Evolutionary conservation across 345 rosid species (phyloP), one percentile per base, ranked within the genome.

Genomic region (Mallotus nudiflorus): DNA sequence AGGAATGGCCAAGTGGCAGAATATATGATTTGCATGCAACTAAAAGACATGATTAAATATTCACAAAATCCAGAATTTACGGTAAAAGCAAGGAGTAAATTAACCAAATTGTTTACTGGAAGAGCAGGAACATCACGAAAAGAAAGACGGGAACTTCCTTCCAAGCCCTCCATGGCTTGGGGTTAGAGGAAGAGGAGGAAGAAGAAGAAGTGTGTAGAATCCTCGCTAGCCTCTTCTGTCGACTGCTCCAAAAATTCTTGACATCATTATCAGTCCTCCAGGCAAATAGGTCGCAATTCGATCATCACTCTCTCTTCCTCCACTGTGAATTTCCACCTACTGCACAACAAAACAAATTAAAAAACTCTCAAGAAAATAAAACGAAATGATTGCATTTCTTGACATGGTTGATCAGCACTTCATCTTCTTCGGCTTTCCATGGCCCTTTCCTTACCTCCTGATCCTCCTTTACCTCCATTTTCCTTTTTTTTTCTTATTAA

Each of bases 171-270:
- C 65, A 71, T 0, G 88, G 79, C 70, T 70, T 83, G 16, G 87
- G 73, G 40, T 73, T 72, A 42, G 46, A 42, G 15, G 86, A 71
- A 4, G 70, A 55, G 10, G 71, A 56, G 28, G 70, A 83, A 13
- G 90, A 73, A 6, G 85, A 69, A 5, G 88, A 80, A 40, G 74
- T 68, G 71, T 83, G 96, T 13, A 88, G 78, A 62, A 90, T 85
- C 83, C 97, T 84, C 4, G 91, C 94, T 49, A 95, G 79, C 56
- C 90, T 82, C 85, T 92, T 95, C 62, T 87, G 91, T 73, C 99
- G 74, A 35, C 97, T 92, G 71, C 98, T 95, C 98, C 99, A 95
- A 58, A 92, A 95, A 69, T 90, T 92, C 90, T 95, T 95, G 7
- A 95, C 97, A 58, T 95, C 99, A 62, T 91, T 92, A 35, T 95